Base-by-base conservation (phyloP, 208 protist genomes). In the Angomonas ambiguus region DNA sequence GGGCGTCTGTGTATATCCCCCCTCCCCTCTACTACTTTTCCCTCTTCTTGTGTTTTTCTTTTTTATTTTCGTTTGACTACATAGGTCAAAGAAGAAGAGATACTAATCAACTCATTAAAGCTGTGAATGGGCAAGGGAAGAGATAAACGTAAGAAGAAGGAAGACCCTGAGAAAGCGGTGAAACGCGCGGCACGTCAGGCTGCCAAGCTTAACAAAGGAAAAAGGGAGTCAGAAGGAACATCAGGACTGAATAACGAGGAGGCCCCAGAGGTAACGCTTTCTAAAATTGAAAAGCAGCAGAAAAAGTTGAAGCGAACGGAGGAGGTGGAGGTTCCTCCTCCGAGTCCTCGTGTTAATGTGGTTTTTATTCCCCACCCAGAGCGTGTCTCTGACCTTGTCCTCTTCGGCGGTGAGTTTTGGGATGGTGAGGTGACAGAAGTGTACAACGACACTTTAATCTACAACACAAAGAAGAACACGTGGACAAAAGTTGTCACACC, bases 71-170 rank as follows among this genome's bases (percentile, higher is more conserved):
- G n/a, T n/a, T n/a, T n/a, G n/a, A n/a, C n/a, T n/a, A n/a, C n/a
- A n/a, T n/a, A n/a, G n/a, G n/a, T n/a, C n/a, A n/a, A n/a, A n/a
- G n/a, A n/a, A n/a, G n/a, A n/a, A n/a, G n/a, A n/a, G n/a, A n/a
- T n/a, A n/a, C n/a, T n/a, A n/a, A n/a, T n/a, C n/a, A n/a, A n/a
- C n/a, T n/a, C n/a, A n/a, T n/a, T n/a, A n/a, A n/a, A n/a, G n/a
- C n/a, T n/a, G n/a, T n/a, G n/a, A n/a, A 97, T 97, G 92, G 92
- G 92, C 31, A 96, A 95, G 48, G 92, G 92, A 10, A 77, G 92
- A 0, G 92, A 97, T 64, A 96, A 96, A 74, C 81, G 92, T 10
- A 94, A 94, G 76, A 95, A 94, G 65, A 78, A 82, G 13, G 89
- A 97, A 62, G 87, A 94, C 51, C 82, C 87, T 2, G 66, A 51